These are phyloP conservation scores for Kazachstania martiniae DNA, from an alignment of 805 yeast species.

Conservation along the genomic window DNA sequence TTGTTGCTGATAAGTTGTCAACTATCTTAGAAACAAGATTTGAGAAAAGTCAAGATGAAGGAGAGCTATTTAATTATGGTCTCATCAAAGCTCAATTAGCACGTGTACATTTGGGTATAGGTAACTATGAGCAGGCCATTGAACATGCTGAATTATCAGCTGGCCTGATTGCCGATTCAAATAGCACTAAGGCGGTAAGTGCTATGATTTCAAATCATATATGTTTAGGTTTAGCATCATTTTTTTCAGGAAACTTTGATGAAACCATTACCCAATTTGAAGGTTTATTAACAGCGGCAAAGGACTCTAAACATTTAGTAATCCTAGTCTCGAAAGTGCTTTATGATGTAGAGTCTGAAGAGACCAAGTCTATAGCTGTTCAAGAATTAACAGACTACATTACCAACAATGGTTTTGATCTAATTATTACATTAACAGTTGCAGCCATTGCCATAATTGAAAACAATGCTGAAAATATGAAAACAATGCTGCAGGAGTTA, in stretches of 20 bases:
- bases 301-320: conserved; percentile 55
- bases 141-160: conserved; percentile 48
- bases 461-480: conserved; percentile 43
- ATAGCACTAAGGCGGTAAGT: conserved; percentile 7
- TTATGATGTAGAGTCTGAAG: conserved; percentile 64
- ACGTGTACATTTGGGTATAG: conserved; percentile 54
- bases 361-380: conserved; percentile 69
- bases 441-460: conserved; percentile 73
- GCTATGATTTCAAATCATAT: conserved; percentile 47
- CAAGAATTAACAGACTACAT: conserved; percentile 69
- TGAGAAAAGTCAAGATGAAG: conserved; percentile 43
- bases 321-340: conserved; percentile 69
- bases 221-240: conserved; percentile 61
- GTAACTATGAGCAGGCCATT: conserved; percentile 46
- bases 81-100: conserved; percentile 60
- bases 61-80: conserved; percentile 40
- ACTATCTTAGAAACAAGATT: conserved; percentile 41
- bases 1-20: conserved; percentile 38
- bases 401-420: conserved; percentile 52
- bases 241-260: conserved; percentile 52
- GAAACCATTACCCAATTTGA: conserved; percentile 59
- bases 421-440: conserved; percentile 56
- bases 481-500: conserved; percentile 57
- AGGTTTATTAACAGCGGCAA: conserved; percentile 44
- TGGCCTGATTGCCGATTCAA: conserved; percentile 36